Conservation (phyloP, 305 asterid genomes). For the Rubia peregrina region DNA sequence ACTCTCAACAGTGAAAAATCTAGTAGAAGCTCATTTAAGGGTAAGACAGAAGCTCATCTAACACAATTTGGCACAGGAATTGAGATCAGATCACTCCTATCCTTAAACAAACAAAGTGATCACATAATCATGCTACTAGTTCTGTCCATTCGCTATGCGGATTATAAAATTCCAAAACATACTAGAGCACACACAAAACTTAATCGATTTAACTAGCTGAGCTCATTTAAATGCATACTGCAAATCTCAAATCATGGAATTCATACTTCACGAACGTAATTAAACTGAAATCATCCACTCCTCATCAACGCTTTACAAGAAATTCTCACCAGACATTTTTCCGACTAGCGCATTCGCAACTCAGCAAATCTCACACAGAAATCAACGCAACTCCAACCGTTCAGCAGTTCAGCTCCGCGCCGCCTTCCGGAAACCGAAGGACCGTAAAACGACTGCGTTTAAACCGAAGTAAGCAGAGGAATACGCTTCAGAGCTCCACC, state of each 20-base stretch:
- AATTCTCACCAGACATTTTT: conserved; percentile 19
- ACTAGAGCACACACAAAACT: neutral
- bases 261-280: neutral
- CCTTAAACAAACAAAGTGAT: neutral
- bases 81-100: neutral
- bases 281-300: neutral
- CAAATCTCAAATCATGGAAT: neutral
- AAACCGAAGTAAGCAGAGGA: neutral
- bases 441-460: neutral
- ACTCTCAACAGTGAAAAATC: neutral
- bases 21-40: neutral
- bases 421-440: neutral
- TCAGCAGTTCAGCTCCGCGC: neutral
- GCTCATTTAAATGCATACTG: neutral
- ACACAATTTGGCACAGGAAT: neutral
- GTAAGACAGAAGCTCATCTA: neutral
- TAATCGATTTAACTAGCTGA: neutral
- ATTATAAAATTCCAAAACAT: neutral
- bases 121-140: neutral
- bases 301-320: neutral
- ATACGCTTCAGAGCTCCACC: neutral
- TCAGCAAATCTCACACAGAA: neutral
- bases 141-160: neutral
- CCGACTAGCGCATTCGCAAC: neutral
- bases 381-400: neutral